Evolutionary conservation across 1,139 yeast genomes (phyloP), one percentile per base, ranked within the genome.

Genomic region (Blastobotrys aristatus): DNA sequence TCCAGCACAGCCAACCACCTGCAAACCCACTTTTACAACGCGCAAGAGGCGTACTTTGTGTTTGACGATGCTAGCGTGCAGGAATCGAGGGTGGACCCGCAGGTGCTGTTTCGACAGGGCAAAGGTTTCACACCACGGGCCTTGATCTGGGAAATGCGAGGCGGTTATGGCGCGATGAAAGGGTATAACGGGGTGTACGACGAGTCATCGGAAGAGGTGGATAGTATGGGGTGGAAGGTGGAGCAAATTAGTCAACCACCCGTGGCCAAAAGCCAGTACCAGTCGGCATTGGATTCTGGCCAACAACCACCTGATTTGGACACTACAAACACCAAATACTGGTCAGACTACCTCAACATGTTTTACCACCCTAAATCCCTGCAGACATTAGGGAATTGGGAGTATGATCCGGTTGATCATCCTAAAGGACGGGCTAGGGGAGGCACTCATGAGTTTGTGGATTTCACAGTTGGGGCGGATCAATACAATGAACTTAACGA

Each of bases 331-430:
- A 77, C 88, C 0, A 65, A 64, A 35, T 86, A 77, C 59, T 92
- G 97, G 97, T 74, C 92, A 0, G 96, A 89, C 63, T 88, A 83
- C 61, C 74, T 82, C 43, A 77, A 80, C 56, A 74, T 89, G 49
- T 75, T 85, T 17, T 80, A 80, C 58, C 76, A 77, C 48, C 94
- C 96, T 0, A 67, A 69, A 21, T 74, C 83, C 2, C 68, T 84
- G 49, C 68, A 76, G 44, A 70, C 72, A 6, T 61, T 87, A 17
- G 64, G 69, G 1, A 71, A 77, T 48, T 90, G 89, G 85, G 73
- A 73, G 21, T 72, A 68, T 47, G 73, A 75, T 49, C 70, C 73
- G 0, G 57, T 57, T 0, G 54, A 57, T 4, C 66, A 56, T 32
- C 76, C 76, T 0, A 51, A 57, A 30, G 81, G 82, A 0, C 58